These are phyloP conservation scores for Zygosaccharomyces lentus DNA, from an alignment of 805 yeast species.

Conservation along the genomic window DNA sequence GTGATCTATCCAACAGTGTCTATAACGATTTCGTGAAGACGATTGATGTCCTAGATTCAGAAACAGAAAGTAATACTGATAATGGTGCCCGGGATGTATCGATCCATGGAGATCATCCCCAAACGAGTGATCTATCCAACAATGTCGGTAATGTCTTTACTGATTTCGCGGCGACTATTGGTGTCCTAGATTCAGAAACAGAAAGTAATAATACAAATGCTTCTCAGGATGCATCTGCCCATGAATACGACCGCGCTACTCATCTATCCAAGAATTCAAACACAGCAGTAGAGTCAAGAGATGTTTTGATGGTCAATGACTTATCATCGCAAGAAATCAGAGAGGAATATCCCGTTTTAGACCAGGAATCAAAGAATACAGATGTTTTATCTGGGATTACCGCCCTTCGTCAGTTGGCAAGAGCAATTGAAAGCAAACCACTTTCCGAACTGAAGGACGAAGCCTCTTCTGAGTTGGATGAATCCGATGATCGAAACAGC, in stretches of 20 bases:
- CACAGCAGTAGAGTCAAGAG: no score
- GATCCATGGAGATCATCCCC: no score
- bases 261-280: constrained; percentile 5
- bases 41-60: neutral
- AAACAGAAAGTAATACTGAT: neutral
- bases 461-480: neutral
- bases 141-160: constrained; percentile 16
- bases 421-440: neutral
- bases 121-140: neutral
- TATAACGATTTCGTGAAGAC: neutral
- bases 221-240: neutral
- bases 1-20: neutral
- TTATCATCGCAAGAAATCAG: neutral
- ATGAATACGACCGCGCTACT: neutral
- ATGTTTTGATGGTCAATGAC: neutral
- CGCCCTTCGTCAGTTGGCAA: constrained; percentile 8
- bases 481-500: neutral
- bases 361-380: neutral
- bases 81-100: no score
- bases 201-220: constrained; percentile 2
- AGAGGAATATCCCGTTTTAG: neutral
- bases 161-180: constrained; percentile 16
- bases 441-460: neutral
- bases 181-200: constrained; percentile 10
- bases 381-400: constrained; percentile 5